phyloP scores from a whole-genome alignment of 2,329 filamentous ascomycete species.

The Sarocladiaceae sp. region DNA sequence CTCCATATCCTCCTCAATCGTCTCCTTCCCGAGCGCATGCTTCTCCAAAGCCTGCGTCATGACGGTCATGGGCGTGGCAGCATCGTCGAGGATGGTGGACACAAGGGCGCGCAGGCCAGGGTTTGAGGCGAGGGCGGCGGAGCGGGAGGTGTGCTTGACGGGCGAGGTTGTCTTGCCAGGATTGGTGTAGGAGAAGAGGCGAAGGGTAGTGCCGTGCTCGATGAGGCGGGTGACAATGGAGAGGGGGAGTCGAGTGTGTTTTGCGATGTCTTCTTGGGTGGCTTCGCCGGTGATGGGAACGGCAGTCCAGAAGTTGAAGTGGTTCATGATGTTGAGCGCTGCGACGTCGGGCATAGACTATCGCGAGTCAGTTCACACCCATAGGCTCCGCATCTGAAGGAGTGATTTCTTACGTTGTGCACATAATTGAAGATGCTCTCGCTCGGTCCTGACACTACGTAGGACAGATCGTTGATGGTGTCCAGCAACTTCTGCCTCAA shows the following conservation, averaged over 20 bases:
- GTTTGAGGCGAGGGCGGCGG: constrained; percentile 28
- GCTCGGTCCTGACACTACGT: constrained; percentile 40
- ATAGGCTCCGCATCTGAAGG: neutral
- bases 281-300: constrained; percentile 41
- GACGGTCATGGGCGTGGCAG: constrained; percentile 28
- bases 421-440: constrained; percentile 42
- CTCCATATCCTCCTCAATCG: constrained; percentile 25
- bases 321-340: constrained; percentile 40
- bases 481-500: constrained; percentile 37
- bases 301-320: constrained; percentile 46
- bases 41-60: constrained; percentile 26
- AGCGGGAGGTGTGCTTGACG: constrained; percentile 30
- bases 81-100: constrained; percentile 30
- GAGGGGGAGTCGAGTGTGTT: constrained; percentile 28
- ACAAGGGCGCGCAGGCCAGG: constrained; percentile 28
- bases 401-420: constrained; percentile 27
- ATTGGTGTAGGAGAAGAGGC: constrained; percentile 24
- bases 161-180: constrained; percentile 15
- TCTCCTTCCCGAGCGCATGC: constrained; percentile 23
- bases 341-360: constrained; percentile 38
- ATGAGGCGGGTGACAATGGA: constrained; percentile 32
- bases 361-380: neutral
- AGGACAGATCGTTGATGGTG: constrained; percentile 38
- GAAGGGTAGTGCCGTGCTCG: constrained; percentile 31
- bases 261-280: constrained; percentile 33